phyloP scores from a whole-genome alignment of 495 filamentous ascomycete species.

The Lindgomyces ingoldianus region DNA sequence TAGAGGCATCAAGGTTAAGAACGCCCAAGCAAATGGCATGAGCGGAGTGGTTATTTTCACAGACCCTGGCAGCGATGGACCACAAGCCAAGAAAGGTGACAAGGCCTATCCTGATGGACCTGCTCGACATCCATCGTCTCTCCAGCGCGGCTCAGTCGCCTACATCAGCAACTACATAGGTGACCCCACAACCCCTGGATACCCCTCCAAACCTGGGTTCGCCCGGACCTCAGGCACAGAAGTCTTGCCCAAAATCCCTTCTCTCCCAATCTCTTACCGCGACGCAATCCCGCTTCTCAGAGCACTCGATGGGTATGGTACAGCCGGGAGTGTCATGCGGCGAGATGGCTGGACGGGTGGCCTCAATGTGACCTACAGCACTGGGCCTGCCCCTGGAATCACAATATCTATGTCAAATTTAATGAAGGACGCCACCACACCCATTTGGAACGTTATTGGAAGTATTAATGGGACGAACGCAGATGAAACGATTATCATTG shows the following conservation, averaged over 20 bases:
- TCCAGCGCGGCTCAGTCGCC: constrained; percentile 36
- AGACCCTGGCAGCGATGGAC: constrained; percentile 37
- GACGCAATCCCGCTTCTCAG: constrained; percentile 38
- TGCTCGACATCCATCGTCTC: constrained; percentile 33
- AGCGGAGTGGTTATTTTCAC: constrained; percentile 38
- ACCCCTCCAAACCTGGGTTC: constrained; percentile 33
- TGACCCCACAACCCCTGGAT: constrained; percentile 41
- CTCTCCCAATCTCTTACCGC: constrained; percentile 36
- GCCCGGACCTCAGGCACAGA: constrained; percentile 7
- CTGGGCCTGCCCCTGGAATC: constrained; percentile 33
- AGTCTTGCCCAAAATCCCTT: constrained; percentile 35
- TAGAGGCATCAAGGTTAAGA: constrained; percentile 39
- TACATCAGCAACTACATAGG: constrained; percentile 33
- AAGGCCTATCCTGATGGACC: constrained; percentile 38
- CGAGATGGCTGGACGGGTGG: constrained; percentile 35
- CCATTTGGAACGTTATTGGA: constrained; percentile 41
- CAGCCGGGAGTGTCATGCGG: constrained; percentile 20
- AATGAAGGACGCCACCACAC: constrained; percentile 29
- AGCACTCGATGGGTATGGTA: constrained; percentile 40
- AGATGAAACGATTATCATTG: constrained; percentile 28
- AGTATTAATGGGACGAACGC: constrained; percentile 40
- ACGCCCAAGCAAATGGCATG: constrained; percentile 36
- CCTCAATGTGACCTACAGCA: constrained; percentile 32
- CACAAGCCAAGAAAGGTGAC: constrained; percentile 36
- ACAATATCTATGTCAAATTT: constrained; percentile 31